Evolutionary conservation across 2,329 filamentous ascomycete species (phyloP).

Genomic region (Rhexocercosporidium sp.): DNA sequence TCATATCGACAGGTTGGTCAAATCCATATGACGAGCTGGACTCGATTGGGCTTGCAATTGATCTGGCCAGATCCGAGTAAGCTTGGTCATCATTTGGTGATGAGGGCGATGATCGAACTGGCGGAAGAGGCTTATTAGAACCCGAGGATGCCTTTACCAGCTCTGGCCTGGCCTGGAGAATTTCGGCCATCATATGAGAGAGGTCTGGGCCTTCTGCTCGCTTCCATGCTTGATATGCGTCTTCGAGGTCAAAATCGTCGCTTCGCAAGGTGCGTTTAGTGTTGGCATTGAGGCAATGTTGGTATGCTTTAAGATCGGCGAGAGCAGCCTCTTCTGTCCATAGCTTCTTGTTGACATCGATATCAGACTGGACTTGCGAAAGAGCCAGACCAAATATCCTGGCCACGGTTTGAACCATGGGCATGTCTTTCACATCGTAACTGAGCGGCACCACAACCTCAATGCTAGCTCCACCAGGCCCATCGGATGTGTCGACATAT

Average conservation of each 20-base stretch:
- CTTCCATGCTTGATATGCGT: slow-evolving; percentile 89
- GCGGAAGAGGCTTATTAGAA: slow-evolving; percentile 62
- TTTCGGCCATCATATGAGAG: slow-evolving; percentile 91
- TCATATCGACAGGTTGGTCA: slow-evolving; percentile 43
- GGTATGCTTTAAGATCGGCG: slow-evolving; percentile 91
- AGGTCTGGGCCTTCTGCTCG: slow-evolving; percentile 86
- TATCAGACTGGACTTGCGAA: slow-evolving; percentile 82
- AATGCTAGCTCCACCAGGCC: slow-evolving; percentile 67
- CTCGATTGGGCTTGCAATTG: slow-evolving; percentile 54
- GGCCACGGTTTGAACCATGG: slow-evolving; percentile 84
- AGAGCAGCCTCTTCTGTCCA: slow-evolving; percentile 95
- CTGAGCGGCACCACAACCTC: slow-evolving; percentile 84
- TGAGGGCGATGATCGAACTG: slow-evolving; percentile 57
- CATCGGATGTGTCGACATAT: slow-evolving; percentile 63
- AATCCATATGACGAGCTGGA: slow-evolving; percentile 48
- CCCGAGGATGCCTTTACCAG: slow-evolving; percentile 66
- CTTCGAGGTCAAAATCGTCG: slow-evolving; percentile 89
- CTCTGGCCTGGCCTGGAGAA: slow-evolving; percentile 84
- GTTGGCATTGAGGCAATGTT: slow-evolving; percentile 83
- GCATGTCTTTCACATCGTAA: slow-evolving; percentile 97
- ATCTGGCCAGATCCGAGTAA: slow-evolving; percentile 58
- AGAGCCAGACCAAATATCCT: slow-evolving; percentile 83
- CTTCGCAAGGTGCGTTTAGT: slow-evolving; percentile 76
- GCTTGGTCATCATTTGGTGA: slow-evolving; percentile 47
- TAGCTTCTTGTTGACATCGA: slow-evolving; percentile 76